Base-by-base conservation (phyloP, 495 filamentous ascomycete genomes). In the Trichoderma erinaceum region DNA sequence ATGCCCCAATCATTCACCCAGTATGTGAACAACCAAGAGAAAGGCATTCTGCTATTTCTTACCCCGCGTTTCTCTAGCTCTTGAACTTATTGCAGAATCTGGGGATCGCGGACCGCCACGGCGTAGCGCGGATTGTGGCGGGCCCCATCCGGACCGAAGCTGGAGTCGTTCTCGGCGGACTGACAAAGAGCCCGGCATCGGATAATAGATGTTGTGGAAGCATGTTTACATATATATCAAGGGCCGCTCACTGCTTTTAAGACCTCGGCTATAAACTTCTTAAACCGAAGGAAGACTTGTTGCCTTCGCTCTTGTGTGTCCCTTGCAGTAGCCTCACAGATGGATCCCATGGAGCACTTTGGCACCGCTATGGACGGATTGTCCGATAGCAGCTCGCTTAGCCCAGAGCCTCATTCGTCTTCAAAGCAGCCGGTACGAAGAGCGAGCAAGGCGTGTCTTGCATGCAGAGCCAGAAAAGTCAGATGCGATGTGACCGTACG, bases 361-460 rank as follows among this genome's bases (percentile, higher is more conserved):
- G 18, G 56, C 23, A 61, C 25, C 50, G 21, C 50, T n/a, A n/a
- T 56, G 50, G 50, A 56, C 21, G n/a, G 16, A 21, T 21, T 56
- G n/a, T 56, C 50, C 56, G 56, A 61, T 25, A 32, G 56, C 56
- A 61, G 56, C 56, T 61, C 56, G 16, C 25, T 32, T 15, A 61
- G 25, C 25, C 56, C 56, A 13, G 56, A 61, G 27, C 56, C 56
- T 23, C 56, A 61, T 18, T 61, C 56, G 56, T 61, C 56, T 16
- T 48, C 44, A 4, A 61, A 61, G 25, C 56, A 61, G 56, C 56
- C 56, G 11, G 56, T 61, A 7, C 56, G 56, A 2, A 61, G 56
- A 61, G 56, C 56, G 13, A 61, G 56, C 56, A 61, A 61, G 25
- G 56, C 56, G 11, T 61, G 56, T 18, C 27, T 61, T 12, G 56